Evolutionary conservation across 345 rosid genomes (phyloP).

Genomic region (Chamaenerion angustifolium): DNA sequence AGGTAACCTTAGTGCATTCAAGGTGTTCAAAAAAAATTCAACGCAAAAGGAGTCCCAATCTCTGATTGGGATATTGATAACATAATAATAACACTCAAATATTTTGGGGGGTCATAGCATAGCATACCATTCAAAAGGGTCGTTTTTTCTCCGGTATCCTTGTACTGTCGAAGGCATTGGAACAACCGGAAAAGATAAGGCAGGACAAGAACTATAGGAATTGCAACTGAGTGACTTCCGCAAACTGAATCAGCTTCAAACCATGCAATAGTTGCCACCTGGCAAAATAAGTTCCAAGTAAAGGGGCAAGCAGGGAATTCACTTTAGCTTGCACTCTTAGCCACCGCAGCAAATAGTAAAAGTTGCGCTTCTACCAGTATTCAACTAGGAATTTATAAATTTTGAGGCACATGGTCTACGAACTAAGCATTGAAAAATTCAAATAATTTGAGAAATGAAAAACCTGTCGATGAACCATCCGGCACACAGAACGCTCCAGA

Average conservation of each 20-base stretch:
- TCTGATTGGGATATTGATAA: too few relatives aligned
- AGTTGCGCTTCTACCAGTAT: too few relatives aligned
- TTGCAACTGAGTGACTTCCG: constrained; percentile 82
- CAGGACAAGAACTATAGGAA: constrained; percentile 86
- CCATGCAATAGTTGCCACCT: constrained; percentile 99
- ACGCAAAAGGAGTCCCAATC: too few relatives aligned
- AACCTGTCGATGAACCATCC: constrained; percentile 94
- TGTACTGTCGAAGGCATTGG: constrained; percentile 90
- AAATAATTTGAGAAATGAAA: constrained; percentile 9
- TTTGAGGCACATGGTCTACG: too few relatives aligned
- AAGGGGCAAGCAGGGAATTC: too few relatives aligned
- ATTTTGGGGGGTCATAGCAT: constrained; percentile 3
- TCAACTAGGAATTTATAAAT: too few relatives aligned
- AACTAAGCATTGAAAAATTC: not conserved
- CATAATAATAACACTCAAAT: not conserved
- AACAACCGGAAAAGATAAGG: constrained; percentile 82
- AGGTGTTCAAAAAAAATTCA: not conserved
- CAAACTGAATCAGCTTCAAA: constrained; percentile 98
- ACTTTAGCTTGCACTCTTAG: too few relatives aligned
- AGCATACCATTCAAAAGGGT: constrained; percentile 63
- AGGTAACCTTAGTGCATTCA: not conserved
- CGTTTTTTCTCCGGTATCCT: constrained; percentile 65
- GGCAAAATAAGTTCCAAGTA: constrained; percentile 1
- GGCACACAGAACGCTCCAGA: constrained; percentile 86
- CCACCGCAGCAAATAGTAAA: too few relatives aligned